phyloP scores from a whole-genome alignment of 2,329 filamentous ascomycete species.

The Massarina eburnea region DNA sequence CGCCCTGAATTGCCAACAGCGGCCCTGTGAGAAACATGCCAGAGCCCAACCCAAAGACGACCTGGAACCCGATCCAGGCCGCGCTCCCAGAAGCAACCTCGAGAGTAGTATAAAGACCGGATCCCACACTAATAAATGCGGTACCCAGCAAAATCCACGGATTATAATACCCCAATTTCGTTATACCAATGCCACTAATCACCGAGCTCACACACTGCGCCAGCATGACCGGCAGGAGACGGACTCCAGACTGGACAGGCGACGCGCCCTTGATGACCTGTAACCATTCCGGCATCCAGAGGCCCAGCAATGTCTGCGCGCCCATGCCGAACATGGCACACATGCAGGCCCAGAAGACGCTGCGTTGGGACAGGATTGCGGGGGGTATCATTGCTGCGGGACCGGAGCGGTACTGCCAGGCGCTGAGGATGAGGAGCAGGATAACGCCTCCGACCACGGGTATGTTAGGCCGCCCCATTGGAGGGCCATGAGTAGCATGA shows the following conservation, averaged over 20 bases:
- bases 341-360: slow-evolving; percentile 29
- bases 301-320: slow-evolving; percentile 37
- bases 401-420: slow-evolving; percentile 23
- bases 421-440: slow-evolving; percentile 43
- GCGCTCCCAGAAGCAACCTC: slow-evolving; percentile 12
- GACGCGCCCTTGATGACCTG: slow-evolving; percentile 17
- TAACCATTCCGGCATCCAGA: slow-evolving; percentile 26
- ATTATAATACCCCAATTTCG: slow-evolving; percentile 33
- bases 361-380: slow-evolving; percentile 41
- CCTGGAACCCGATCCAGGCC: slow-evolving; percentile 34
- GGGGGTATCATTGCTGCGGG: slow-evolving; percentile 44
- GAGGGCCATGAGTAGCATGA: slow-evolving; percentile 50
- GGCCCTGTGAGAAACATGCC: slow-evolving; percentile 45
- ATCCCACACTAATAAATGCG: slow-evolving; percentile 30
- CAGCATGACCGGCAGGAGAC: slow-evolving; percentile 35
- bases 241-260: slow-evolving; percentile 19
- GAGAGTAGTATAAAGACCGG: slow-evolving; percentile 21
- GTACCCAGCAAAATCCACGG: slow-evolving; percentile 37
- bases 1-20: slow-evolving; percentile 43
- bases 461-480: slow-evolving; percentile 48
- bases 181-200: slow-evolving; percentile 33
- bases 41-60: slow-evolving; percentile 37
- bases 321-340: slow-evolving; percentile 37
- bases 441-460: slow-evolving; percentile 51
- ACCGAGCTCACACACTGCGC: slow-evolving; percentile 41